Percentiles rank a stretch among this genome's conserved stretches.
Conservation (phyloP, 495 filamentous ascomycete genomes). For the Hyaloscypha variabilis region DNA sequence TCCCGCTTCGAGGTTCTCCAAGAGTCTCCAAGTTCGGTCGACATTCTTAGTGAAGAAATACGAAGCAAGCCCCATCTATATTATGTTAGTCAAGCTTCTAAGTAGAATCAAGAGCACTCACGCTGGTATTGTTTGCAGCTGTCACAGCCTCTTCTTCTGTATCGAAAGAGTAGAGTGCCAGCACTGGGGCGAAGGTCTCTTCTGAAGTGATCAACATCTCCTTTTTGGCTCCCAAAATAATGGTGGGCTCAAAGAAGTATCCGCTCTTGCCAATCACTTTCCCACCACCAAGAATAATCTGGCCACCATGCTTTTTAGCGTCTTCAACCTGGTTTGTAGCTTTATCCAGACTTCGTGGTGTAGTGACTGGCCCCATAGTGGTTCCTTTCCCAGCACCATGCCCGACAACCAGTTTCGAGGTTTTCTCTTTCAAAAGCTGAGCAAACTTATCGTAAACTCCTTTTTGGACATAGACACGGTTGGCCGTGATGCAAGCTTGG, state of each 20-base stretch:
- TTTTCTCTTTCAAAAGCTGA: slow-evolving; percentile 53
- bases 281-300: slow-evolving; percentile 60
- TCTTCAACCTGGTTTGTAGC: slow-evolving; percentile 63
- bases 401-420: slow-evolving; percentile 60
- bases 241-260: slow-evolving; percentile 75
- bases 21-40: slow-evolving; percentile 69
- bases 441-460: slow-evolving; percentile 59
- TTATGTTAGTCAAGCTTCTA: not conserved
- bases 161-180: slow-evolving; percentile 69
- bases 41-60: slow-evolving; percentile 78
- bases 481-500: slow-evolving; percentile 76
- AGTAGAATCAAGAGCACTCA: slow-evolving; percentile 26
- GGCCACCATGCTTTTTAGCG: slow-evolving; percentile 61
- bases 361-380: slow-evolving; percentile 72
- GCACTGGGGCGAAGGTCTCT: slow-evolving; percentile 72
- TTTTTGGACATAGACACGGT: slow-evolving; percentile 69
- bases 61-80: slow-evolving; percentile 65
- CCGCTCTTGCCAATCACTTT: slow-evolving; percentile 49
- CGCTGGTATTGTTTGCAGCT: slow-evolving; percentile 63
- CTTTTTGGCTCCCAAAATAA: slow-evolving; percentile 61
- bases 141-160: slow-evolving; percentile 69
- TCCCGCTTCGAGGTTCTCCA: slow-evolving; percentile 75
- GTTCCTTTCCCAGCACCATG: slow-evolving; percentile 60
- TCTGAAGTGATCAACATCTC: slow-evolving; percentile 69
- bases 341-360: slow-evolving; percentile 64